Evolutionary conservation across 441 rosid genomes (phyloP).

Genomic region (Jatropha podagrica): DNA sequence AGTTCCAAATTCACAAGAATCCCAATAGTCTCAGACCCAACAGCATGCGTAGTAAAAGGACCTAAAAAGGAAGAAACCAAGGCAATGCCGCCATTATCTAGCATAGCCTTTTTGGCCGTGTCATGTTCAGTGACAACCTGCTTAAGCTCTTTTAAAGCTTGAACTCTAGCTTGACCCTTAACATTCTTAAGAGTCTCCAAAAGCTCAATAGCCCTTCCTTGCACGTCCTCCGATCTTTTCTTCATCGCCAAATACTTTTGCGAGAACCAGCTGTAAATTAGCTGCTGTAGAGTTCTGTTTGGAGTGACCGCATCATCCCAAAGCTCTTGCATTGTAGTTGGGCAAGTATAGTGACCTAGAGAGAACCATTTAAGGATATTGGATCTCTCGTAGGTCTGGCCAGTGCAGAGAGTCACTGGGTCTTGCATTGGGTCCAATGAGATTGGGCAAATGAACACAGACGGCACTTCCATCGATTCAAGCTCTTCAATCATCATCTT

Average conservation of each 20-base stretch:
- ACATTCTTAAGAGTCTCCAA: slow-evolving; percentile 65
- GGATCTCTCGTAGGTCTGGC: slow-evolving; percentile 85
- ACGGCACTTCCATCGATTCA: slow-evolving; percentile 56
- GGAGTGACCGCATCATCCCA: slow-evolving; percentile 88
- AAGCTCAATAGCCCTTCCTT: slow-evolving; percentile 66
- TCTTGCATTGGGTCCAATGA: slow-evolving; percentile 94
- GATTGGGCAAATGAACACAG: slow-evolving; percentile 94
- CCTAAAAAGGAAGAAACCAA: slow-evolving; percentile 59
- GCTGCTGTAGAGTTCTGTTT: slow-evolving; percentile 74
- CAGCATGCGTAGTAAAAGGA: slow-evolving; percentile 76
- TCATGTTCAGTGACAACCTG: slow-evolving; percentile 53
- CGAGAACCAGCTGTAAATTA: slow-evolving; percentile 77
- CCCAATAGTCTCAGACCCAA: slow-evolving; percentile 78
- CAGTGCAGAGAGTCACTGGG: slow-evolving; percentile 91
- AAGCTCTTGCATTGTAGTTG: slow-evolving; percentile 93
- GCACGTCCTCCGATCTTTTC: slow-evolving; percentile 87
- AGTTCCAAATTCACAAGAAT: slow-evolving; percentile 70
- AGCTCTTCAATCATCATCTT: slow-evolving; percentile 73
- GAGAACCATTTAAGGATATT: slow-evolving; percentile 84
- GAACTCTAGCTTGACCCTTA: slow-evolving; percentile 78
- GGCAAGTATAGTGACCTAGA: slow-evolving; percentile 75
- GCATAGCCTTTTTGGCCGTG: slow-evolving; percentile 61
- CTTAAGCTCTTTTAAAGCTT: slow-evolving; percentile 65
- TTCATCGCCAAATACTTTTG: slow-evolving; percentile 72
- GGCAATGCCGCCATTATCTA: slow-evolving; percentile 52